Base-by-base conservation (phyloP, 2,329 filamentous ascomycete genomes). In the Colletotrichum costaricense region DNA sequence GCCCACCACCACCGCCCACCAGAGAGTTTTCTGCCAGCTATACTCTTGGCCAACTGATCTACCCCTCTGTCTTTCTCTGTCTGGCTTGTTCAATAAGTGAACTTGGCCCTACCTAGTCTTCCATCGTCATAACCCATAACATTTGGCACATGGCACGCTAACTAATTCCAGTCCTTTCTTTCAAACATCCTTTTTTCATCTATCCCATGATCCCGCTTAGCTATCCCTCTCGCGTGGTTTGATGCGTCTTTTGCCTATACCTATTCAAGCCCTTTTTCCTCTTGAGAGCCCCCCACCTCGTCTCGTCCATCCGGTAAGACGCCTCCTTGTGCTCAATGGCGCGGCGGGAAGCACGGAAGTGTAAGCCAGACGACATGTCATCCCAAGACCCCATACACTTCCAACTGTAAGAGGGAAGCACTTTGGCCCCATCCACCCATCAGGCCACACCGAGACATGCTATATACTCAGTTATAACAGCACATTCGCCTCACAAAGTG, bases 281-380 rank as follows among this genome's bases (percentile, higher is more conserved):
- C 11, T 33, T 12, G 33, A 35, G 33, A 12, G 9, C 11, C 33
- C 30, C n/a, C 16, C 19, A 19, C 11, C 8, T 26, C 22, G 8
- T 54, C 26, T 62, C 26, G 22, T 28, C 52, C 60, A 28, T 63
- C 60, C 42, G 60, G 42, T 54, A 16, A 49, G 19, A 54, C n/a
- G 28, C 42, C 26, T 30, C 24, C 28, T 46, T 19, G 28, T 63
- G 60, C 52, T 49, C 33, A 7, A 54, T n/a, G 28, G 38, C 38
- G 38, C 38, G 19, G n/a, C n/a, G 30, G 35, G 16, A 57, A 35
- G 57, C 42, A 35, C 60, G 57, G 57, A 49, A 11, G 42, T 49
- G 42, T 49, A 49, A 49, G 42, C 42, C 42, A 49, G 42, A 49
- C 42, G 42, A 72, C 30, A 69, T 69, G 69, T 58, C 69, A 72